phyloP scores from a whole-genome alignment of 1,284 basidiomycete species.

The Phellopilus nigrolimitatus region DNA sequence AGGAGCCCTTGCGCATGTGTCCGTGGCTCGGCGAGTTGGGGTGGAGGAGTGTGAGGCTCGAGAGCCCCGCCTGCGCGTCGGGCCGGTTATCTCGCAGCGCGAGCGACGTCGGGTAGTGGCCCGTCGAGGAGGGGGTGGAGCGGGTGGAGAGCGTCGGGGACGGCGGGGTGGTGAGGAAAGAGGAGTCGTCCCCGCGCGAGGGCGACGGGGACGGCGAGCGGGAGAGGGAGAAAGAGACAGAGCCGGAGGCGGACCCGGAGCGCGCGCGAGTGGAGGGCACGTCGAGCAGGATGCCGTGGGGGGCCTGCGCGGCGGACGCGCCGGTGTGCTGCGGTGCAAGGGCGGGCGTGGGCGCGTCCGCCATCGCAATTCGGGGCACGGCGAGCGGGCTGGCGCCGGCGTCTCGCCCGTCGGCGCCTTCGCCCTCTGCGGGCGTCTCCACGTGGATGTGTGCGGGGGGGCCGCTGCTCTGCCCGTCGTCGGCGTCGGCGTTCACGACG shows the following conservation, averaged over 20 bases:
- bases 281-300: slow-evolving; percentile 13
- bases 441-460: too few species aligned
- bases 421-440: too few species aligned
- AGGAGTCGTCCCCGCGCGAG: slow-evolving; percentile 11
- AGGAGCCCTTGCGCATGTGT: slow-evolving; percentile 34
- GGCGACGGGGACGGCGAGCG: slow-evolving; percentile 13
- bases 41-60: slow-evolving; percentile 52
- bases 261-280: slow-evolving; percentile 14
- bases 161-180: slow-evolving; percentile 45
- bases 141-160: slow-evolving; percentile 68
- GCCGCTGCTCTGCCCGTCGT: too few species aligned
- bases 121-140: slow-evolving; percentile 39
- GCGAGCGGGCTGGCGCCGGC: too few species aligned
- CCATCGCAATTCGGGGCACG: too few species aligned
- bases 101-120: slow-evolving; percentile 47
- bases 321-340: too few species aligned
- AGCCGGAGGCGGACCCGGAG: slow-evolving; percentile 14
- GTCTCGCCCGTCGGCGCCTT: too few species aligned
- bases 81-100: slow-evolving; percentile 70
- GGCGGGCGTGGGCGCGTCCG: too few species aligned
- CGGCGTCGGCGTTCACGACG: too few species aligned
- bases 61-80: slow-evolving; percentile 48
- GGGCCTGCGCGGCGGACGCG: slow-evolving; percentile 1
- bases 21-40: slow-evolving; percentile 33
- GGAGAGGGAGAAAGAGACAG: slow-evolving; percentile 12